These are phyloP conservation scores for Ophiostoma populinum DNA, from an alignment of 2,329 filamentous ascomycete genomes.

Conservation along the genomic window DNA sequence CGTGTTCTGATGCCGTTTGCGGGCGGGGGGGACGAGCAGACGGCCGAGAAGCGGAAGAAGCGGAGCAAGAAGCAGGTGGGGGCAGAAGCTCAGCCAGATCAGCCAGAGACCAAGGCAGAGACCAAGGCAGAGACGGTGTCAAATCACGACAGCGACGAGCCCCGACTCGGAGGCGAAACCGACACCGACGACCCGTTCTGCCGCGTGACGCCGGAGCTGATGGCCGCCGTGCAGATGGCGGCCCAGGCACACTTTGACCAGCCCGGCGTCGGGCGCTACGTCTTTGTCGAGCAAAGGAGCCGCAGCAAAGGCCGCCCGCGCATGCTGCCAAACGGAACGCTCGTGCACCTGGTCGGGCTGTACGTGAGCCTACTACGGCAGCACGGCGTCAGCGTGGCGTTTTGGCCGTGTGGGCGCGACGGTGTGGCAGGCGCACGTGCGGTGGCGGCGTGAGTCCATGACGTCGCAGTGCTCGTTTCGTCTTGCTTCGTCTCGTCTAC, in stretches of 20 bases:
- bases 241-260: background rate
- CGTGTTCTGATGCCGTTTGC: background rate
- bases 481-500: too few species aligned
- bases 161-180: too few species aligned
- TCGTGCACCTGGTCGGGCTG: constrained; percentile 4
- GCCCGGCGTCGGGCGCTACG: constrained; percentile 3
- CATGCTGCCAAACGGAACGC: constrained; percentile 2
- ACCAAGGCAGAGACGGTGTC: background rate
- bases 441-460: too few species aligned
- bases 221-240: background rate
- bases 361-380: constrained; percentile 6
- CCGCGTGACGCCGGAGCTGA: background rate
- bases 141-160: background rate
- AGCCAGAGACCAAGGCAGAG: too few species aligned
- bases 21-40: background rate
- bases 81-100: background rate
- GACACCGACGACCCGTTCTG: background rate
- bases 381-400: constrained; percentile 5
- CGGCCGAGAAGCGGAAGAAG: background rate
- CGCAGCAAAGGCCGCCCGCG: too few species aligned
- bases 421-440: background rate
- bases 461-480: too few species aligned
- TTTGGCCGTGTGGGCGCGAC: background rate
- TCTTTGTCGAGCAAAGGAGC: background rate
- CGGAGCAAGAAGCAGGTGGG: background rate